Evolutionary conservation across 805 yeast species (phyloP).

Genomic region (Barnettozyma vustinii): DNA sequence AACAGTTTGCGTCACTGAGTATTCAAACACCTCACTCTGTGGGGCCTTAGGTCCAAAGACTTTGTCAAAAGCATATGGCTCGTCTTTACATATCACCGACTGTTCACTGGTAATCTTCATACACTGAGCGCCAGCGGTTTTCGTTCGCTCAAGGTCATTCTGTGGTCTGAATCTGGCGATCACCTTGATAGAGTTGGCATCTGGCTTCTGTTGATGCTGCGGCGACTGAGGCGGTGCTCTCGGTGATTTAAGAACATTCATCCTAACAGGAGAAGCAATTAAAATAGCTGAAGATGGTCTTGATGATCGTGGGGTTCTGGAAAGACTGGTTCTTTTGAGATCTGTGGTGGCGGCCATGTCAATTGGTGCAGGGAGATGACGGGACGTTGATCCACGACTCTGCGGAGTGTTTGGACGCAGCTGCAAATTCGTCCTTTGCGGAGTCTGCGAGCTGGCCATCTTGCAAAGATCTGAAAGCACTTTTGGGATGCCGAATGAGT

Average conservation of each 20-base stretch:
- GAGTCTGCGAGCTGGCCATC: not conserved
- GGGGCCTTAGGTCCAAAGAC: constrained; percentile 47
- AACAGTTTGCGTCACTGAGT: constrained; percentile 55
- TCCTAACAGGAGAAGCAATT: not conserved
- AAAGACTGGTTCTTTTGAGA: not conserved
- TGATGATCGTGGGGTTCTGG: not conserved
- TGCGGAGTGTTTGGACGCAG: not conserved
- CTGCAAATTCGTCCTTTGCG: not conserved
- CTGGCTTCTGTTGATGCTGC: not conserved
- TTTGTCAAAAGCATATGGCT: constrained; percentile 54
- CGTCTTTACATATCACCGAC: constrained; percentile 12
- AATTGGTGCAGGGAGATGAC: not conserved
- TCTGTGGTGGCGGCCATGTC: not conserved
- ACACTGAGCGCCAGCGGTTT: not conserved
- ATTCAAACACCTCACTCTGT: constrained; percentile 56
- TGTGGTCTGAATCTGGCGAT: constrained; percentile 69
- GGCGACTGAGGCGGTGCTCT: constrained; percentile 2
- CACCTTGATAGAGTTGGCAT: constrained; percentile 47
- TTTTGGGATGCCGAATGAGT: not conserved
- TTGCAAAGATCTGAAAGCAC: not conserved
- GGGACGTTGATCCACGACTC: not conserved
- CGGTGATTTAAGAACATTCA: not conserved
- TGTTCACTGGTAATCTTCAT: constrained; percentile 10
- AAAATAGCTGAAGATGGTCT: not conserved
- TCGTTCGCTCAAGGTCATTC: constrained; percentile 28